Percentiles rank a stretch among this genome's conserved stretches.
phyloP scores from a whole-genome alignment of 148 eudicot genomes.

The Dysphania ambrosioides region DNA sequence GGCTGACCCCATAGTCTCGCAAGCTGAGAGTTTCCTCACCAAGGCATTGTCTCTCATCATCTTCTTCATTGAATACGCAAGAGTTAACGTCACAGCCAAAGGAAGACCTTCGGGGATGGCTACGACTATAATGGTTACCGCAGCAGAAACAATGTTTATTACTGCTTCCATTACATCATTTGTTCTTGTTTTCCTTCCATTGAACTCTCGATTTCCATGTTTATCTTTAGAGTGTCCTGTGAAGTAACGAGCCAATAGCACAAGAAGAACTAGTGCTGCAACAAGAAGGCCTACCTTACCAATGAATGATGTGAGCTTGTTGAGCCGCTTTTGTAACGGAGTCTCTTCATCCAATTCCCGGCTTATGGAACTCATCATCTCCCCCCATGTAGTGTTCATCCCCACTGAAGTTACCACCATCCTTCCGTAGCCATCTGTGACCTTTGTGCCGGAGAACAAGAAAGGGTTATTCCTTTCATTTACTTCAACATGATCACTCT shows the following conservation, averaged over 20 bases:
- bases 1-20: constrained; percentile 53
- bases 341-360: constrained; percentile 18
- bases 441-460: constrained; percentile 31
- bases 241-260: constrained; percentile 22
- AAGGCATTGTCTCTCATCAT: constrained; percentile 32
- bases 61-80: constrained; percentile 31
- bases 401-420: constrained; percentile 32
- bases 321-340: constrained; percentile 22
- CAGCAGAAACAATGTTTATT: constrained; percentile 22
- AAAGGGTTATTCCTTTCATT: constrained; percentile 15
- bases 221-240: no score
- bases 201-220: constrained; percentile 11
- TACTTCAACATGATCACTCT: constrained; percentile 26
- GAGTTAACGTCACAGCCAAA: constrained; percentile 30
- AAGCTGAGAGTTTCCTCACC: constrained; percentile 51
- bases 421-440: constrained; percentile 20
- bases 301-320: constrained; percentile 24
- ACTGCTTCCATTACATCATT: constrained; percentile 24
- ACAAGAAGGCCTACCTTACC: constrained; percentile 25
- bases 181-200: constrained; percentile 12
- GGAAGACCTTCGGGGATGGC: constrained; percentile 28
- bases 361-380: constrained; percentile 29
- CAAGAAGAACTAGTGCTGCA: constrained; percentile 18
- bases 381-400: constrained; percentile 29
- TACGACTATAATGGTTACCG: constrained; percentile 27